Conservation (phyloP, 306 rosid genomes). For the Elaeagnus macrophylla region DNA sequence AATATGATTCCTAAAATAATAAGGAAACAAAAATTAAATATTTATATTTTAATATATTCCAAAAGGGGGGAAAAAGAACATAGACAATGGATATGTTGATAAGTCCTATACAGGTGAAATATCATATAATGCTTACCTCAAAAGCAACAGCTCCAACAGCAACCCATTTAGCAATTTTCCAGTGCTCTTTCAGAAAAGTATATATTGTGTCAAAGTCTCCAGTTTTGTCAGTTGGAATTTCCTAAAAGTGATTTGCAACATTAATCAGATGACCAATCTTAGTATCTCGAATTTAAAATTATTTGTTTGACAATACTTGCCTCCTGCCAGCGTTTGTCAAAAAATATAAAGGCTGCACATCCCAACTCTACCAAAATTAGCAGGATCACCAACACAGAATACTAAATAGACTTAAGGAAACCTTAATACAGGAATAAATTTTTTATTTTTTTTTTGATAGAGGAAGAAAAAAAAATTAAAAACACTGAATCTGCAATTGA, state of each 20-base stretch:
- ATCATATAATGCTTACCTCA: conserved; percentile 43
- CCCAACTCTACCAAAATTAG: conserved; percentile 75
- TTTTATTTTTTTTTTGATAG: too few relatives aligned
- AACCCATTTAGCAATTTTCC: conserved; percentile 73
- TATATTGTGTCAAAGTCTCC: conserved; percentile 70
- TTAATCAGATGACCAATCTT: conserved; percentile 23
- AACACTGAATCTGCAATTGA: too few relatives aligned
- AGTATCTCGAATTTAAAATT: not conserved
- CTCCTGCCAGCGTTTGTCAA: conserved; percentile 77
- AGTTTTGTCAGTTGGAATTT: conserved; percentile 64
- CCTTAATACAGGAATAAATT: conserved; percentile 1
- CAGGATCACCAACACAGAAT: conserved; percentile 57
- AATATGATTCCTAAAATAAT: too few relatives aligned
- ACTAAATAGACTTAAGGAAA: conserved; percentile 73
- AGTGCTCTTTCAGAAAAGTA: conserved; percentile 51
- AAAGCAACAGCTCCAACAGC: conserved; percentile 76
- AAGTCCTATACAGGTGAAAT: not conserved
- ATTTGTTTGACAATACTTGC: conserved; percentile 35
- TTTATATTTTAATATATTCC: too few relatives aligned
- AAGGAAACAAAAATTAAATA: too few relatives aligned
- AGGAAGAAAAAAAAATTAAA: too few relatives aligned
- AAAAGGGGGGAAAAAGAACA: too few relatives aligned
- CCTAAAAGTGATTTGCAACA: conserved; percentile 33
- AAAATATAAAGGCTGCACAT: conserved; percentile 76
- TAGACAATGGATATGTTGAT: not conserved